These are phyloP conservation scores for Sporothrix luriei DNA, from an alignment of 2,329 filamentous ascomycete genomes.

Conservation along the genomic window DNA sequence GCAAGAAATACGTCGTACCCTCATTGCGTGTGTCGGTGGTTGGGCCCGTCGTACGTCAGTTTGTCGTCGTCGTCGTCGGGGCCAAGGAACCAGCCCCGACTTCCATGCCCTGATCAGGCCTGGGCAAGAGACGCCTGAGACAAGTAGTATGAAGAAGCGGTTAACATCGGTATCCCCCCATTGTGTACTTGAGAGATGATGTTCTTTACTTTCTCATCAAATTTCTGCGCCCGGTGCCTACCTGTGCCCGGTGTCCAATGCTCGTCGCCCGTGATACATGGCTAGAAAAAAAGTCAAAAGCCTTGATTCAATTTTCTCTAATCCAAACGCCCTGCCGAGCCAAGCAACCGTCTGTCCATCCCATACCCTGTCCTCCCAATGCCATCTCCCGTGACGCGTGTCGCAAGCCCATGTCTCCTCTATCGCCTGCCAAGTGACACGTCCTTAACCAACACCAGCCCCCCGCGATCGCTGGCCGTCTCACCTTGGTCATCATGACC, in stretches of 20 bases:
- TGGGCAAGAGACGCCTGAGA: constrained; percentile 10
- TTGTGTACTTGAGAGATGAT: not conserved
- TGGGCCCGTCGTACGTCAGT: not conserved
- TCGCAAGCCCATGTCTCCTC: not conserved
- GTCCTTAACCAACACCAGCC: constrained; percentile 56
- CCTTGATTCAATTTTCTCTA: not conserved
- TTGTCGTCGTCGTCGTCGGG: not conserved
- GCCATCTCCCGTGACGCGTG: not conserved
- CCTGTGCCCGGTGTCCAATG: not conserved
- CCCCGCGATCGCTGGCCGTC: constrained; percentile 34
- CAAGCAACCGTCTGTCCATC: not conserved
- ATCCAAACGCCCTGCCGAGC: constrained; percentile 10
- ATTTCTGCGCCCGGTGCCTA: not conserved
- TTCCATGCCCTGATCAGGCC: not conserved
- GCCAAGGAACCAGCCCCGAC: not conserved
- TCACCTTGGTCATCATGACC: not conserved
- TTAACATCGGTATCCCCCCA: not conserved
- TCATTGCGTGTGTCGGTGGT: not conserved
- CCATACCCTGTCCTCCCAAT: not conserved
- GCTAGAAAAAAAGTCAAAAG: too few species aligned
- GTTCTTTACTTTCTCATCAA: not conserved
- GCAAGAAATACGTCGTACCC: not conserved
- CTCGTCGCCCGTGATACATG: not conserved
- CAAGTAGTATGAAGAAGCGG: not conserved
- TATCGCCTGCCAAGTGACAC: constrained; percentile 56